Evolutionary conservation across 2,329 filamentous ascomycete genomes (phyloP).

Genomic region (Monosporascus sp.): DNA sequence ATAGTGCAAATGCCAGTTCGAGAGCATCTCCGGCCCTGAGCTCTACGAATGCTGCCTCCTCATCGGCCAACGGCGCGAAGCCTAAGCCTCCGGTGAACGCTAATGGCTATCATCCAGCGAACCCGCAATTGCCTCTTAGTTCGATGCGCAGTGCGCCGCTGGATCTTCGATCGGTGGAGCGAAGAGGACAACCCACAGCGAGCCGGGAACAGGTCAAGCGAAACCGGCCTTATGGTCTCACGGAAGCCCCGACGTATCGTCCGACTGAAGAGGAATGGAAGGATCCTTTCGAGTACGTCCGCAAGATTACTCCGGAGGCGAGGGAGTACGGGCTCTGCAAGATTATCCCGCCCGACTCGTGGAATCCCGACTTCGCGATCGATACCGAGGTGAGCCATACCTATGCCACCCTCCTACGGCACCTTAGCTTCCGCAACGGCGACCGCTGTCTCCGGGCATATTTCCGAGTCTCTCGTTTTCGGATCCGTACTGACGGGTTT

Average conservation of each 20-base stretch:
- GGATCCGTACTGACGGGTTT: slow-evolving; percentile 7
- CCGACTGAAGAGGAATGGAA: slow-evolving; percentile 93
- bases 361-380: slow-evolving; percentile 94
- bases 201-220: slow-evolving; percentile 72
- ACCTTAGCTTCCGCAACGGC: neutral
- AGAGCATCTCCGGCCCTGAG: slow-evolving; percentile 47
- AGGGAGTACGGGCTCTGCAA: slow-evolving; percentile 89
- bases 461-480: neutral
- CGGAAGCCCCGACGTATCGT: slow-evolving; percentile 84
- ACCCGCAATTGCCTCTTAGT: slow-evolving; percentile 48
- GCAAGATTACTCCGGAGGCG: slow-evolving; percentile 83
- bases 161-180: slow-evolving; percentile 85
- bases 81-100: slow-evolving; percentile 49
- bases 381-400: slow-evolving; percentile 76
- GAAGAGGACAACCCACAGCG: slow-evolving; percentile 75
- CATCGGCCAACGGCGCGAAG: slow-evolving; percentile 31
- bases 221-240: slow-evolving; percentile 74
- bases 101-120: slow-evolving; percentile 48
- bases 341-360: slow-evolving; percentile 86
- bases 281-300: slow-evolving; percentile 89
- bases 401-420: neutral
- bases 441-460: neutral
- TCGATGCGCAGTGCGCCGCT: slow-evolving; percentile 58
- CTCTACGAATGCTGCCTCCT: slow-evolving; percentile 25
- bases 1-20: slow-evolving; percentile 44